Conservation (phyloP, 371 early-diverging fungal species). For the Mortierella sp. region DNA sequence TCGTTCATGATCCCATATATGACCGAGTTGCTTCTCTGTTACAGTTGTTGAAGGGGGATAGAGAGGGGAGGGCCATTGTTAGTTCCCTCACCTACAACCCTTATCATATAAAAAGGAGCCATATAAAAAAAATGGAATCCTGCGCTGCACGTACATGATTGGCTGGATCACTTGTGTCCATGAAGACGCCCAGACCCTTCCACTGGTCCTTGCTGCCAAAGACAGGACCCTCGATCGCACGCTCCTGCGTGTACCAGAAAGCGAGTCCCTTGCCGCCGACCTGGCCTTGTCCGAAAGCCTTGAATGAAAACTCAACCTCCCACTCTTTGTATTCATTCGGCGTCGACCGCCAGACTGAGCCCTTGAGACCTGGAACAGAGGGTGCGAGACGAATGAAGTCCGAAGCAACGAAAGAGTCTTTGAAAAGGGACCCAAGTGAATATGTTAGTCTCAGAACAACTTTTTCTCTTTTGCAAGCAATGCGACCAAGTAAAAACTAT, state of each 20-base stretch:
- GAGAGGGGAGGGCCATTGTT: too few relatives aligned
- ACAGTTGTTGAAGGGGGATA: background rate
- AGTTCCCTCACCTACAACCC: too few relatives aligned
- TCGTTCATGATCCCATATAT: slow-evolving; percentile 80
- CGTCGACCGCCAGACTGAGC: slow-evolving; percentile 76
- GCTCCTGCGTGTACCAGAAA: slow-evolving; percentile 86
- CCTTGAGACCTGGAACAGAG: slow-evolving; percentile 71
- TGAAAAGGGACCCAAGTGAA: slow-evolving; percentile 2
- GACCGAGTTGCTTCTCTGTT: slow-evolving; percentile 36
- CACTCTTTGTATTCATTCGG: slow-evolving; percentile 81
- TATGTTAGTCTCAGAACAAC: background rate
- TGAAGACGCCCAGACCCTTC: slow-evolving; percentile 76
- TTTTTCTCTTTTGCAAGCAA: background rate
- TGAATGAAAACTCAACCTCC: slow-evolving; percentile 78
- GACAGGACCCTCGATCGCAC: slow-evolving; percentile 69
- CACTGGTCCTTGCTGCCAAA: slow-evolving; percentile 80
- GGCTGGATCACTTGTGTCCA: slow-evolving; percentile 73
- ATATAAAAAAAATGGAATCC: too few relatives aligned
- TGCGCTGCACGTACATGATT: slow-evolving; percentile 54
- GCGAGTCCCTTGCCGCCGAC: slow-evolving; percentile 88
- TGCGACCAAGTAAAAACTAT: background rate
- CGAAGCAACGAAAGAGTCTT: slow-evolving; percentile 67
- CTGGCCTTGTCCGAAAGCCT: slow-evolving; percentile 69
- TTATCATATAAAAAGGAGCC: too few relatives aligned
- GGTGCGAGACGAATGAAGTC: slow-evolving; percentile 79